These are phyloP conservation scores for Hanseniaspora taiwanica DNA, from an alignment of 805 yeast genomes.

Conservation along the genomic window DNA sequence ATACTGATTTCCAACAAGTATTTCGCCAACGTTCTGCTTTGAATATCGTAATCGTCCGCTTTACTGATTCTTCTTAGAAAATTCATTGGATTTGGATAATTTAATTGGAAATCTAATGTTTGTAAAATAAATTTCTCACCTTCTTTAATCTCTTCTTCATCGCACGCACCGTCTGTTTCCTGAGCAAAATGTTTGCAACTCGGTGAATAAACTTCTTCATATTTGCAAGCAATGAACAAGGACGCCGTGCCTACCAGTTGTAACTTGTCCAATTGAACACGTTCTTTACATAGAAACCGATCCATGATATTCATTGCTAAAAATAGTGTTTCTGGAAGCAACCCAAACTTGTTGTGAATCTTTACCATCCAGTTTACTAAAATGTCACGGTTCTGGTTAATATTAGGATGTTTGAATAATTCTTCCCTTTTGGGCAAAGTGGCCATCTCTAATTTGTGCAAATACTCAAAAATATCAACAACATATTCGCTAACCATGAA, in stretches of 20 bases:
- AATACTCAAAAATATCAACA: conserved; percentile 68
- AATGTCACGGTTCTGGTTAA: conserved; percentile 46
- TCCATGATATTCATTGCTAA: conserved; percentile 81
- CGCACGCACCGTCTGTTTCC: conserved; percentile 73
- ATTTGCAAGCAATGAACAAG: conserved; percentile 80
- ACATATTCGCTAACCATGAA: conserved; percentile 91
- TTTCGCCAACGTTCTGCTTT: conserved; percentile 81
- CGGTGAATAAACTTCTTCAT: conserved; percentile 87
- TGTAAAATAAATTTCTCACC: conserved; percentile 76
- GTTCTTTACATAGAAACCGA: conserved; percentile 65
- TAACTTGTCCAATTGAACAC: conserved; percentile 65
- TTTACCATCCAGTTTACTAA: conserved; percentile 91
- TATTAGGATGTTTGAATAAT: conserved; percentile 29
- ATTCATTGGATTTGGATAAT: conserved; percentile 88
- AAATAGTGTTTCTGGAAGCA: conserved; percentile 77
- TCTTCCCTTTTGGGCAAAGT: conserved; percentile 46
- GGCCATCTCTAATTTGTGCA: conserved; percentile 56
- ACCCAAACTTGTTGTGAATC: conserved; percentile 71
- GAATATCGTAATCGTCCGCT: conserved; percentile 88
- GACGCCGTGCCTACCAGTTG: conserved; percentile 83
- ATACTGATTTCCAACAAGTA: conserved; percentile 70
- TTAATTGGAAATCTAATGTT: conserved; percentile 59
- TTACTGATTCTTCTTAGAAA: conserved; percentile 82
- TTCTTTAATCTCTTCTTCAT: conserved; percentile 70
- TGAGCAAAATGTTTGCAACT: conserved; percentile 75